Base-by-base conservation (phyloP, 495 filamentous ascomycete genomes). In the Aspergillus mulundensis region DNA sequence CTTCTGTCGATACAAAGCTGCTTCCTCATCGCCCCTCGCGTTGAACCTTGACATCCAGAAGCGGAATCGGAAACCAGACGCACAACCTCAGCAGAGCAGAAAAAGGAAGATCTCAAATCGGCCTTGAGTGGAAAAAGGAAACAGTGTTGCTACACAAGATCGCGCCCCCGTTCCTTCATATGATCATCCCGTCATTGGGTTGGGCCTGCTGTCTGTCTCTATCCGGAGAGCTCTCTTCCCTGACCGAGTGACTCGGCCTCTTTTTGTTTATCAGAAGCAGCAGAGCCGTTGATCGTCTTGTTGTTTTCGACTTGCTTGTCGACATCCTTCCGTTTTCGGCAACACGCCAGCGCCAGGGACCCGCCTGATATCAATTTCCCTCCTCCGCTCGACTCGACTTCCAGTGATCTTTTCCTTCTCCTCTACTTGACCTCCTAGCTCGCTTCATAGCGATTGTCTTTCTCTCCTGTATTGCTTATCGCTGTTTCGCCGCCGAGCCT, bases 81-180 rank as follows among this genome's bases (percentile, higher is more conserved):
- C 25, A 28, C 4, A 28, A 28, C 8, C 8, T 28, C 25, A 28
- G 32, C 12, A 30, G 5, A 30, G 15, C 2, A 15, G 30, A 25
- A 23, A 38, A 16, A n/a, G 18, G 20, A 47, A 14, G 10, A 53
- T 52, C 38, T 42, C 32, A 51, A 34, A 55, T 56, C 8, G 25
- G 21, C 43, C 48, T 50, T 32, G 16, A 15, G 19, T 55, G 25
- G 12, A 10, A 28, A 28, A 28, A 10, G 2, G 5, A 10, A 36
- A 15, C 32, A 3, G 32, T 18, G 38, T 48, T 58, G 60, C 60
- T 56, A 62, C 60, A 66, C 60, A 59, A 45, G 62, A 58, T 62
- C 54, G 41, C 46, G 49, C 36, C 32, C 45, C 39, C 47, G 39
- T 38, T 56, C 54, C 41, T 63, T 39, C 63, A 62, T 65, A 58